Evolutionary conservation across 768 basidiomycete genomes (phyloP).

Genomic region (Termitomyces sp.): DNA sequence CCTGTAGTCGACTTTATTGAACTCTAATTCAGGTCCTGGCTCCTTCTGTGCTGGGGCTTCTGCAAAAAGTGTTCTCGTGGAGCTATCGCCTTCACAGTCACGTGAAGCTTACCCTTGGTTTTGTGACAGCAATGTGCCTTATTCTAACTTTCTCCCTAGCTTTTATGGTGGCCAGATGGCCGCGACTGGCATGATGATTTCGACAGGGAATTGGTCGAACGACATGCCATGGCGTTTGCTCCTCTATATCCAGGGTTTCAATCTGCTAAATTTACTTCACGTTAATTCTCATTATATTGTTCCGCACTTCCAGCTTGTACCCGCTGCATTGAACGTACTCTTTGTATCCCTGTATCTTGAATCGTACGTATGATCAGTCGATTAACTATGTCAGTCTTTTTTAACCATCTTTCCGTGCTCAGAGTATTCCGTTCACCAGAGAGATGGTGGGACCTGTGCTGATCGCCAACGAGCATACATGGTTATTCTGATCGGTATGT

Average conservation of each 20-base stretch:
- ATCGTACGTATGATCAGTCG: conserved; percentile 27
- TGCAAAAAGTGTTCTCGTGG: conserved; percentile 47
- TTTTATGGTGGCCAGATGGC: conserved; percentile 51
- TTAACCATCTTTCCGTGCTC: background rate
- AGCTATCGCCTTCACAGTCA: conserved; percentile 41
- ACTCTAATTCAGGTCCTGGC: conserved; percentile 25
- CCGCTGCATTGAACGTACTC: conserved; percentile 41
- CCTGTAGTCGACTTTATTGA: conserved; percentile 4
- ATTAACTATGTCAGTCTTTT: conserved; percentile 25
- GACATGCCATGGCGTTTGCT: conserved; percentile 46
- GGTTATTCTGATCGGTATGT: conserved; percentile 43
- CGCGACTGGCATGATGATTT: conserved; percentile 52
- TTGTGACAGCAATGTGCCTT: conserved; percentile 22
- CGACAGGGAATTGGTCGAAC: conserved; percentile 35
- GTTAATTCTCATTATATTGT: background rate
- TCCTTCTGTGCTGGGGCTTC: conserved; percentile 39
- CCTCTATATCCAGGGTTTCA: conserved; percentile 39
- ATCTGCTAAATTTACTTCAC: background rate
- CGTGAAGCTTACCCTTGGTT: conserved; percentile 47
- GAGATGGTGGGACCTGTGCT: conserved; percentile 47
- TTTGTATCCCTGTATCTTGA: conserved; percentile 46
- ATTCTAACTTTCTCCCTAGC: conserved; percentile 17
- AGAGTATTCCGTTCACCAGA: conserved; percentile 18
- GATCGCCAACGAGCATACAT: conserved; percentile 45
- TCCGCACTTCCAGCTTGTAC: conserved; percentile 26